phyloP scores from a whole-genome alignment of 1,139 yeast genomes.

The Komagataea norvegica region DNA sequence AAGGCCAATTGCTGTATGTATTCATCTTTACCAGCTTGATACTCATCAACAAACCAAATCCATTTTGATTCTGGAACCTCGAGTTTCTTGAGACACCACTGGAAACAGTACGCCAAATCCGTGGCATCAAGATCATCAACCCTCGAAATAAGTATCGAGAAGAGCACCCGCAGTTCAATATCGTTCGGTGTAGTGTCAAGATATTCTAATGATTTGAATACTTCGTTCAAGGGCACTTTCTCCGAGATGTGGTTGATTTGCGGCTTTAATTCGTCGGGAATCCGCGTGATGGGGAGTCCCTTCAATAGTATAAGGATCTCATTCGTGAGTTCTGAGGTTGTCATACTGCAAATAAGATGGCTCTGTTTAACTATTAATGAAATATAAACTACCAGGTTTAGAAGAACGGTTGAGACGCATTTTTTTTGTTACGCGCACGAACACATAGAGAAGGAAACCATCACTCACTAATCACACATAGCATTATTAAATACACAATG shows the following conservation, averaged over 20 bases:
- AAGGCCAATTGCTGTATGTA: constrained; percentile 15
- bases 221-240: neutral
- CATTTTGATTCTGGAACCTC: constrained; percentile 14
- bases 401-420: no score
- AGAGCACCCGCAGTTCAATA: neutral
- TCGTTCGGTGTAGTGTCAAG: neutral
- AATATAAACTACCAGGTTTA: no score
- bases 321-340: neutral
- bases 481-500: no score
- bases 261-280: neutral
- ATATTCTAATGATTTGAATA: neutral
- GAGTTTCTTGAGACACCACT: neutral
- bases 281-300: constrained; percentile 1
- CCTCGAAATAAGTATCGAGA: constrained; percentile 5
- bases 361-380: no score
- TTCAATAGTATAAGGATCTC: neutral
- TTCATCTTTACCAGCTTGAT: constrained; percentile 9
- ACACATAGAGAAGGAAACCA: no score
- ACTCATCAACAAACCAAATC: constrained; percentile 23
- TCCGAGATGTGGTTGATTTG: neutral
- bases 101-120: neutral
- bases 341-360: no score
- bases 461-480: no score
- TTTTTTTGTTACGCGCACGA: no score
- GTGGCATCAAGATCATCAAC: neutral